phyloP scores from a whole-genome alignment of 176 grass and related monocot genomes.

The Paspalum vaginatum region DNA sequence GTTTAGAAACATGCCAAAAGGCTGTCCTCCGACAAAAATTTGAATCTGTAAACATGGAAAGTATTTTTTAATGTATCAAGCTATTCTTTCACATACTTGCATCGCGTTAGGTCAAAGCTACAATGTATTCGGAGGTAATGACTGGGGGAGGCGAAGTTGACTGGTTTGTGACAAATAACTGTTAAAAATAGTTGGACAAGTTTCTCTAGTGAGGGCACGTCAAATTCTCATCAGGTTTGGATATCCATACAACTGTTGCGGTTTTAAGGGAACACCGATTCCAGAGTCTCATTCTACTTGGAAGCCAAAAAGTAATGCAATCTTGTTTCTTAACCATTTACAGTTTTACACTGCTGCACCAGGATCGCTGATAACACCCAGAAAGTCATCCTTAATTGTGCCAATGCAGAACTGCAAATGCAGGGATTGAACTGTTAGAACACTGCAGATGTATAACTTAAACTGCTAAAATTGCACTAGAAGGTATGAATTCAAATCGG shows the following conservation, averaged over 20 bases:
- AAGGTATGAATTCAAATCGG: not conserved
- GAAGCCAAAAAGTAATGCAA: constrained; percentile 1
- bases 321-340: constrained; percentile 41
- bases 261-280: constrained; percentile 2
- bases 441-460: not conserved
- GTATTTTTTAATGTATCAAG: too few relatives aligned
- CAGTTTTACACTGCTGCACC: constrained; percentile 63
- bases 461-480: not conserved
- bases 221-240: not conserved
- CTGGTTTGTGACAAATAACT: too few relatives aligned
- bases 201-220: too few relatives aligned
- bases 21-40: too few relatives aligned
- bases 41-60: too few relatives aligned
- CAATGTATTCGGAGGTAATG: too few relatives aligned
- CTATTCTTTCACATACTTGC: too few relatives aligned
- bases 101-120: too few relatives aligned
- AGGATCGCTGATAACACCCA: constrained; percentile 95
- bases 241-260: not conserved
- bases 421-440: constrained; percentile 19
- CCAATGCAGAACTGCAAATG: constrained; percentile 91
- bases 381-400: constrained; percentile 94
- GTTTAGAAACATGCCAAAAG: too few relatives aligned
- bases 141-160: too few relatives aligned
- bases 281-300: not conserved
- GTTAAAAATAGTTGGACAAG: too few relatives aligned